A percentile compares a stretch with the other conserved stretches of the same genome.
Evolutionary conservation across 805 yeast species (phyloP).

Genomic region (Komagataella phaffii): DNA sequence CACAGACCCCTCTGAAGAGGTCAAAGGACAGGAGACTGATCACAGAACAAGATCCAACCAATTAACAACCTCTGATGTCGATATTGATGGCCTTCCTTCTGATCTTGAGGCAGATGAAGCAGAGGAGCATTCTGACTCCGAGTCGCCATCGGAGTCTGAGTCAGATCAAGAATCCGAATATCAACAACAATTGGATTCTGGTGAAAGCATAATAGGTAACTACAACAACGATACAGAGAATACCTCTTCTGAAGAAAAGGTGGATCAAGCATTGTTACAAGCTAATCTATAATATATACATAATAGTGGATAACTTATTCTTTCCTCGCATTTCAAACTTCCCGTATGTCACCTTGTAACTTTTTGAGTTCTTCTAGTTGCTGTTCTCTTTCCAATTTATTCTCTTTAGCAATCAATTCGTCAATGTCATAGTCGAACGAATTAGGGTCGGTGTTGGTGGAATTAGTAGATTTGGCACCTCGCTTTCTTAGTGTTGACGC

Average conservation of each 20-base stretch:
- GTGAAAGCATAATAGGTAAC: background rate
- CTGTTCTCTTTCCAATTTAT: slow-evolving; percentile 11
- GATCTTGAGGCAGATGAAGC: background rate
- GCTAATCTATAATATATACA: background rate
- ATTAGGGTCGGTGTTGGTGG: slow-evolving; percentile 10
- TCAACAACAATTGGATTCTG: background rate
- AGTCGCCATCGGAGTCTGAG: background rate
- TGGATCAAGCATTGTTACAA: background rate
- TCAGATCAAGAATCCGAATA: background rate
- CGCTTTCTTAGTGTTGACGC: slow-evolving; percentile 9
- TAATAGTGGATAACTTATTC: background rate
- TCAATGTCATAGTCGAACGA: slow-evolving; percentile 32
- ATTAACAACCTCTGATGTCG: background rate
- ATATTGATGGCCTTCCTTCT: background rate
- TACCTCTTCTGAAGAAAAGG: background rate
- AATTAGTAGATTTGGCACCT: slow-evolving; percentile 1
- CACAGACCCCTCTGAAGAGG: slow-evolving; percentile 1
- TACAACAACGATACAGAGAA: background rate
- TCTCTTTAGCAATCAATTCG: slow-evolving; percentile 26
- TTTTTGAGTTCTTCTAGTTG: background rate
- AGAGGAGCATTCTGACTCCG: background rate
- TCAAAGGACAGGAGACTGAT: background rate
- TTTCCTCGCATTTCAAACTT: background rate
- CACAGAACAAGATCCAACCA: background rate
- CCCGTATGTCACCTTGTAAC: background rate